Base-by-base conservation (phyloP, 2,329 filamentous ascomycete species). In the Xylaria hypoxylon region DNA sequence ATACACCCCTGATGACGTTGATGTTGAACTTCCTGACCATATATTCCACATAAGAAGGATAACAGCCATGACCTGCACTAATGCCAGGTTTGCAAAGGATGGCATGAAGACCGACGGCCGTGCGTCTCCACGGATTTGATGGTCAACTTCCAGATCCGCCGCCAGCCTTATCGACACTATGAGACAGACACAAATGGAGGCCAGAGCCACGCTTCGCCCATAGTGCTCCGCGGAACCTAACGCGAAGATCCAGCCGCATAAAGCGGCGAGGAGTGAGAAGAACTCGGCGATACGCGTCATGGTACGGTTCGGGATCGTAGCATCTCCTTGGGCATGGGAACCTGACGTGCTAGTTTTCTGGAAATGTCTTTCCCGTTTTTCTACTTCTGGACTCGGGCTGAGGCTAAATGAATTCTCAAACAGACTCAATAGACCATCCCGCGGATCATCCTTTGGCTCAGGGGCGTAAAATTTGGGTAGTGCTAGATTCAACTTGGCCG, bases 321-420 rank as follows among this genome's bases (percentile, higher is more conserved):
- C 22, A 5, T 58, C 22, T 24, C n/a, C 50, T 10, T 38, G 55
- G 0, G 26, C 42, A 15, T 38, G 53, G 1, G 28, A 38, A 22
- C 45, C 44, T 11, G 35, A 50, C 6, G 5, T 53, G 33, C 40
- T 68, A 59, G 5, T 65, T 15, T 24, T 62, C 64, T 50, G 19
- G 11, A 53, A 24, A 5, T 48, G 52, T 10, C 68, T 62, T 10
- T 61, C 65, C 45, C 35, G 73, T 33, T 77, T 64, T 10, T 62
- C 66, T 47, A 40, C 73, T 33, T 77, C 76, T 47, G 75, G 75
- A 45, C 63, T 64, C 26, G 76, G 76, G 57, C 74, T 77, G 31
- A 78, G 72, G 55, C 72, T 78, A 48, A 78, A 78, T 3, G 76
- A 77, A 47, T 56, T 73, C 7, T 73, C 76, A 64, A 78, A 77